These are phyloP conservation scores for Gossypium laxum DNA, from an alignment of 441 rosid species.

Conservation along the genomic window DNA sequence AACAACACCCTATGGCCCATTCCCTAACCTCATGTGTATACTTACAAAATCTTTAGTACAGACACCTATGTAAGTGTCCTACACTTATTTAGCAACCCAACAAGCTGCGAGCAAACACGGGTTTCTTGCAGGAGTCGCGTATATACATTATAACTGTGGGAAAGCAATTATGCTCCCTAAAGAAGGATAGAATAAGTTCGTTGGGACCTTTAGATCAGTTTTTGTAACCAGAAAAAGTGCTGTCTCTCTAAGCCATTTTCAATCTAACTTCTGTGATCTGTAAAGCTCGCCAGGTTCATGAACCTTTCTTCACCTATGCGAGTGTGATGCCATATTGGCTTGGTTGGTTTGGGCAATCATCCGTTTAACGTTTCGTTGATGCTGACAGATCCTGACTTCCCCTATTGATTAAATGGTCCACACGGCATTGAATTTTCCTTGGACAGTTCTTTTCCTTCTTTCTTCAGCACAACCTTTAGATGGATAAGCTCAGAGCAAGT, in stretches of 20 bases:
- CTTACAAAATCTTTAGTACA: not conserved
- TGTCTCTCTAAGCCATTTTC: constrained; percentile 9
- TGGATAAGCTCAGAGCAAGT: not conserved
- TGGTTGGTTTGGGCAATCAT: not conserved
- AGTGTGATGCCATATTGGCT: not conserved
- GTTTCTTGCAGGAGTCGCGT: not conserved
- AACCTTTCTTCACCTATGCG: not conserved
- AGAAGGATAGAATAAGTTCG: not conserved
- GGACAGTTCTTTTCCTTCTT: not conserved
- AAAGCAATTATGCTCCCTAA: not conserved
- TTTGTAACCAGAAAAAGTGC: not conserved
- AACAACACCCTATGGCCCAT: constrained; percentile 11
- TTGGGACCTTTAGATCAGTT: not conserved
- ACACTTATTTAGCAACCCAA: not conserved
- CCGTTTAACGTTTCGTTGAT: not conserved
- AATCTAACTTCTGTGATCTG: constrained; percentile 20
- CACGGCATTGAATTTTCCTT: constrained; percentile 2
- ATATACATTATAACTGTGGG: too few species aligned
- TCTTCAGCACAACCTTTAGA: not conserved
- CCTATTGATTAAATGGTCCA: constrained; percentile 19
- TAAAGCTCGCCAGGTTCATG: constrained; percentile 13
- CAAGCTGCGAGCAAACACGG: not conserved
- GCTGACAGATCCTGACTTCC: constrained; percentile 6
- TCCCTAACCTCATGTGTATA: not conserved
- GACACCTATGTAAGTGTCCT: not conserved